Evolutionary conservation across 2,329 filamentous ascomycete species (phyloP).

Genomic region (Xylaria sp.): DNA sequence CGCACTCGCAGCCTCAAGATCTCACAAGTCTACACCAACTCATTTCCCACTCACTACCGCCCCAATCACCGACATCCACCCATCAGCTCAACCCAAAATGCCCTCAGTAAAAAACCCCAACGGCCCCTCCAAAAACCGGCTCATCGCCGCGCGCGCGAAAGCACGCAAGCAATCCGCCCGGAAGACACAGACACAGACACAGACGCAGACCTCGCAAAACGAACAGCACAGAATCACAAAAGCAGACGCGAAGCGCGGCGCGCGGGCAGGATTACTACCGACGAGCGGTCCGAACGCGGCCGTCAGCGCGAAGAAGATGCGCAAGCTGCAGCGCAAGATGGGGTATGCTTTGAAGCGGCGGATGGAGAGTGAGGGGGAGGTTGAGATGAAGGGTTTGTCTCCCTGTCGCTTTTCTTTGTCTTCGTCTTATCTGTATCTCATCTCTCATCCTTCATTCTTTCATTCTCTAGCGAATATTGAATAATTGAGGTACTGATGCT

Average conservation of each 20-base stretch:
- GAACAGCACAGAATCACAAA: conserved; percentile 40
- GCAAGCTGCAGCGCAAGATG: conserved; percentile 66
- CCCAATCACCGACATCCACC: no score
- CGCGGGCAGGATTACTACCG: conserved; percentile 63
- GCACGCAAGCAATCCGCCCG: conserved; percentile 51
- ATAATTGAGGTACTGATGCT: conserved; percentile 10
- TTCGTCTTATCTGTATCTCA: no score
- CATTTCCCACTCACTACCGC: no score
- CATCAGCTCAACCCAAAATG: conserved; percentile 51
- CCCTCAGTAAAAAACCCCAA: conserved; percentile 70
- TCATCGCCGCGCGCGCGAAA: conserved; percentile 58
- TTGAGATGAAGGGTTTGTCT: conserved; percentile 52
- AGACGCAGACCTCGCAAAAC: conserved; percentile 37
- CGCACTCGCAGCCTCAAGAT: background rate
- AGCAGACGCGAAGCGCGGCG: conserved; percentile 58
- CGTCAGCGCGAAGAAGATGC: conserved; percentile 65
- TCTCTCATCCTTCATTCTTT: no score
- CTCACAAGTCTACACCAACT: background rate
- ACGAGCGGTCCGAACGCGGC: conserved; percentile 64
- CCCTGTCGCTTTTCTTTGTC: no score
- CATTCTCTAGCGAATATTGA: no score
- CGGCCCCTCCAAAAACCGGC: conserved; percentile 64
- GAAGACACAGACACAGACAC: conserved; percentile 55
- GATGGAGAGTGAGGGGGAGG: conserved; percentile 49
- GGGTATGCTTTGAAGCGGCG: conserved; percentile 59